A percentile compares a stretch with the other conserved stretches of the same genome.
Conservation (phyloP, 176 grass and related monocot species). For the Musa itinerans region DNA sequence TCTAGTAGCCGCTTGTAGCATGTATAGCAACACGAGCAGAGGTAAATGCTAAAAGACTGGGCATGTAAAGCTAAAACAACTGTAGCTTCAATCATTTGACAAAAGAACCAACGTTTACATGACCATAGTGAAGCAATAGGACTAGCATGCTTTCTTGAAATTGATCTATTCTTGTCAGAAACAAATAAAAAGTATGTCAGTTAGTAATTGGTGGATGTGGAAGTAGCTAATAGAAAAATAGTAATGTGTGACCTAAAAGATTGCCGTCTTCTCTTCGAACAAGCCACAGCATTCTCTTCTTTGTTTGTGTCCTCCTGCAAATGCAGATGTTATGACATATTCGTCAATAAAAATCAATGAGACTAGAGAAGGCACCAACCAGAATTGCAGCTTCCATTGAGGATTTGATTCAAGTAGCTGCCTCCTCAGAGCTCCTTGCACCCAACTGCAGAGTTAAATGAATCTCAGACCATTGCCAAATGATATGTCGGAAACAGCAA, state of each 20-base stretch:
- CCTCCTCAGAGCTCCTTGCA: conserved; percentile 94
- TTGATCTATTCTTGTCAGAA: neutral
- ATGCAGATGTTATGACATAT: neutral
- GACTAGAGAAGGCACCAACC: conserved; percentile 23
- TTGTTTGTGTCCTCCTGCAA: conserved; percentile 45
- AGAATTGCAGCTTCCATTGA: conserved; percentile 77
- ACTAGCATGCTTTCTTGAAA: neutral
- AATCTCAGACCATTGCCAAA: neutral
- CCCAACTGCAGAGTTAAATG: conserved; percentile 60
- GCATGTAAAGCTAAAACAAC: neutral
- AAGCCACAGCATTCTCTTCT: conserved; percentile 60
- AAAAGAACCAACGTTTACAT: neutral
- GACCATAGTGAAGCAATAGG: neutral
- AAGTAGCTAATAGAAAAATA: neutral
- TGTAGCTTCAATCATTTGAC: neutral
- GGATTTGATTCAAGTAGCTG: conserved; percentile 76
- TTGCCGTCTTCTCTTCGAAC: conserved; percentile 64
- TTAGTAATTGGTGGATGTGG: neutral
- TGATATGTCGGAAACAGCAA: conserved; percentile 2
- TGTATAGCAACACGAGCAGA: neutral
- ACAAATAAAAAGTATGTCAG: neutral
- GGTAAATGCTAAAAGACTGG: neutral
- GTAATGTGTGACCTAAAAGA: conserved; percentile 50
- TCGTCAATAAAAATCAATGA: neutral
- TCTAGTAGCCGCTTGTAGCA: neutral